phyloP scores from a whole-genome alignment of 371 early-diverging fungal species.

The Cokeromyces recurvatus region DNA sequence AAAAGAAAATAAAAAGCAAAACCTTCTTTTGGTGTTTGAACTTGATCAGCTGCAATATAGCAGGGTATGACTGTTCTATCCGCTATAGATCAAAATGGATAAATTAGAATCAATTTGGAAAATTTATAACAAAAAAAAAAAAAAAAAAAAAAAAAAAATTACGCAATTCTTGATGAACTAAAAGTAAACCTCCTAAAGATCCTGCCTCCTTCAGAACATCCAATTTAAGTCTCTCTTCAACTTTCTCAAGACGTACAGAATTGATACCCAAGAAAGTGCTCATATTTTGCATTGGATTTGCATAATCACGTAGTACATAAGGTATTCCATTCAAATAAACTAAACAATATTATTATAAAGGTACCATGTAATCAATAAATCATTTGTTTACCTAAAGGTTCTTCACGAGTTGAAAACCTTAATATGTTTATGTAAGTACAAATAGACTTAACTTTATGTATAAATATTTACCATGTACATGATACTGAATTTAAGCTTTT shows the following conservation, averaged over 20 bases:
- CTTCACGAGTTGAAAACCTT: constrained; percentile 73
- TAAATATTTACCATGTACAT: constrained; percentile 47
- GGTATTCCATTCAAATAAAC: constrained; percentile 60
- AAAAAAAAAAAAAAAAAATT: no score
- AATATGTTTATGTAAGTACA: no score
- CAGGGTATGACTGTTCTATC: constrained; percentile 57
- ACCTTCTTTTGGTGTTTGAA: constrained; percentile 65
- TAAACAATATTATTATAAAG: constrained; percentile 12
- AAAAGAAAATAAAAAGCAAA: no score
- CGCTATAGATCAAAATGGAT: constrained; percentile 25
- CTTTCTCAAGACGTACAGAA: constrained; percentile 57
- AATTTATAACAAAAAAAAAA: no score
- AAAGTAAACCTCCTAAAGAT: constrained; percentile 46
- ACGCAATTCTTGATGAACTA: constrained; percentile 71
- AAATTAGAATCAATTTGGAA: no score
- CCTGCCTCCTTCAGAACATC: constrained; percentile 62
- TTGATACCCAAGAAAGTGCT: constrained; percentile 64
- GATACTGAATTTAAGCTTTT: constrained; percentile 27
- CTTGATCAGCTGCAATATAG: constrained; percentile 57
- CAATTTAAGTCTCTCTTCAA: constrained; percentile 65
- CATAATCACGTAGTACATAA: constrained; percentile 65
- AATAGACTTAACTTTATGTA: no score
- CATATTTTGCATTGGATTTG: constrained; percentile 62
- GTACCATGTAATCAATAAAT: background rate
- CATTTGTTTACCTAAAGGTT: constrained; percentile 49